Base-by-base conservation (phyloP, 768 basidiomycete species). In the Mycena venus region DNA sequence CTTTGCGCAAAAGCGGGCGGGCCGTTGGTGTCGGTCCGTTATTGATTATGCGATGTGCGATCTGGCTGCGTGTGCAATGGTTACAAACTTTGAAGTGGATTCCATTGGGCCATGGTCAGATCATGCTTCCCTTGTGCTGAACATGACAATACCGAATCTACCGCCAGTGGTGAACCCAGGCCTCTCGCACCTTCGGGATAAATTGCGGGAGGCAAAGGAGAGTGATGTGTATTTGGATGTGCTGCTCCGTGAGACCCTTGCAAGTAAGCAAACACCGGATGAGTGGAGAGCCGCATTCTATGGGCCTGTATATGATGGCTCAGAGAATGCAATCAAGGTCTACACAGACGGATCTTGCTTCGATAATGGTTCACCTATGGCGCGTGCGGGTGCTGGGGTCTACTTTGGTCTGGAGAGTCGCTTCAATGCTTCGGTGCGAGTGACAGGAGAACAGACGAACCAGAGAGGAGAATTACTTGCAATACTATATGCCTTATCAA, bases 381-480 rank as follows among this genome's bases (percentile, higher is more conserved):
- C 63, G 0, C 34, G 51, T 7, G 70, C 70, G 11, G 70, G 70
- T 0, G 70, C 70, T 19, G 70, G 70, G 1, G 21, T 72, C 4
- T 66, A 38, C 32, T 47, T 9, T 19, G 44, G 44, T 11, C 44
- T 19, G 6, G 44, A 8, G 21, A 47, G 44, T 19, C 44, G 21
- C 5, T 47, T 11, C 44, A 47, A 47, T n/a, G 21, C 21, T 8
- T 47, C 44, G 15, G 10, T 47, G 44, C 44, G 44, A 47, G 44
- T 47, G 9, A 11, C 44, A 19, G 44, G 44, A 5, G 10, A 15
- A 19, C 44, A 47, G 44, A 47, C 44, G 21, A 47, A 47, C 21
- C 10, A 47, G 5, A 8, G 44, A 11, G 77, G 64, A 10, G 78
- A 79, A 59, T 42, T 75, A 7, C 70, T 53, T n/a, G 76, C 75